Evolutionary conservation across 2,329 filamentous ascomycete genomes (phyloP).

Genomic region (Chaetothyriales sp.): DNA sequence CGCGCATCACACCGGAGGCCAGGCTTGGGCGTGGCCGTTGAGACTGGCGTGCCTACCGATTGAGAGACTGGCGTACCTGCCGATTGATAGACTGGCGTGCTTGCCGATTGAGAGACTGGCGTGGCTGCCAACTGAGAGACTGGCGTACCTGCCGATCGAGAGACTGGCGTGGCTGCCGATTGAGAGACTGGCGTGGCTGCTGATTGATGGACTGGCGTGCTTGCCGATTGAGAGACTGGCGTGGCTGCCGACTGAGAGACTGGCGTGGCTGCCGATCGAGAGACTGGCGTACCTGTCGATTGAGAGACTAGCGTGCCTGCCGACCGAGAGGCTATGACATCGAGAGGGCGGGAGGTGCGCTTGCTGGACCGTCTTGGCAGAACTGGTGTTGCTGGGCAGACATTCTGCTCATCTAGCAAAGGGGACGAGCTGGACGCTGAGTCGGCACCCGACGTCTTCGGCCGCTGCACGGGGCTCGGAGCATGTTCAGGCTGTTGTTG

Average conservation of each 20-base stretch:
- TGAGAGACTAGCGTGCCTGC: not conserved
- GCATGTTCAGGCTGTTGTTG: conserved; percentile 19
- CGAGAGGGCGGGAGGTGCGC: conserved; percentile 9
- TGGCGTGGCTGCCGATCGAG: no score
- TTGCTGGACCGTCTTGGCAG: conserved; percentile 20
- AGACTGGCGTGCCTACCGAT: no score
- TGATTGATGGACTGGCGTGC: no score
- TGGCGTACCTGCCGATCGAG: no score
- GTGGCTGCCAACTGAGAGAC: no score
- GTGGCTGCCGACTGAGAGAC: no score
- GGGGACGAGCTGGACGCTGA: conserved; percentile 3
- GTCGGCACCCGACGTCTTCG: not conserved
- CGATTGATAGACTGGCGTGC: no score
- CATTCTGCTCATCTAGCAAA: not conserved
- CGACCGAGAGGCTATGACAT: conserved; percentile 5
- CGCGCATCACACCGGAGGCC: not conserved
- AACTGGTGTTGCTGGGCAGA: not conserved
- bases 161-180: no score
- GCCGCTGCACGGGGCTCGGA: not conserved
- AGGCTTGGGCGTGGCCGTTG: conserved; percentile 5
- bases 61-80: no score
- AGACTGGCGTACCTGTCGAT: no score
- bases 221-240: no score
- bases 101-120: conserved; percentile 6
- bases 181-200: conserved; percentile 9